Conservation (phyloP, 768 basidiomycete genomes). For the Phanerochaete sordida region DNA sequence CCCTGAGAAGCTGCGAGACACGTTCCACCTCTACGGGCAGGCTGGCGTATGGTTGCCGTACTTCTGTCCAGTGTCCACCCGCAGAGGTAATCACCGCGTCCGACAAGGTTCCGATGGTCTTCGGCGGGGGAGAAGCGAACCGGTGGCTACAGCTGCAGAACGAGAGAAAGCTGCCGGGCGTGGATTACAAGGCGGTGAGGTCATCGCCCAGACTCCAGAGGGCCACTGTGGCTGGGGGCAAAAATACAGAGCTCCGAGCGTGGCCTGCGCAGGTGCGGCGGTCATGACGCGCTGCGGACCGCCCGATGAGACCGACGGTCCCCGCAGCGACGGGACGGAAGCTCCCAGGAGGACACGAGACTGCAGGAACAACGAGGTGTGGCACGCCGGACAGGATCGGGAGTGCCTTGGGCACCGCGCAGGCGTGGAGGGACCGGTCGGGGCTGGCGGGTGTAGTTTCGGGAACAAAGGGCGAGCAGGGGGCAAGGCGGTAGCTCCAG, state of each 20-base stretch:
- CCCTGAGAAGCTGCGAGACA: constrained; percentile 3
- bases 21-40: neutral
- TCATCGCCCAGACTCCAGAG: constrained; percentile 1
- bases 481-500: neutral
- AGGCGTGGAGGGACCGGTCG: neutral
- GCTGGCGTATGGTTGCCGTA: constrained; percentile 4
- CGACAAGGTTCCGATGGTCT: constrained; percentile 5
- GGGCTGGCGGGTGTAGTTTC: neutral
- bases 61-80: neutral
- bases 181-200: neutral
- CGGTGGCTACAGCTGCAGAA: neutral
- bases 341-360: neutral
- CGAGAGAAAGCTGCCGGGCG: neutral
- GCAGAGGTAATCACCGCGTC: neutral
- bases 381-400: neutral
- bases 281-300: neutral
- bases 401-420: neutral
- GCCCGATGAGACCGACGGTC: neutral
- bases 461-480: neutral
- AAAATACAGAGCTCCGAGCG: neutral
- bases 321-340: neutral
- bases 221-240: neutral
- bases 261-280: too few relatives aligned
- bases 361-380: neutral
- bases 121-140: neutral